These are phyloP conservation scores for Bipolaris oryzae DNA, from an alignment of 2,329 filamentous ascomycete genomes.

Conservation along the genomic window DNA sequence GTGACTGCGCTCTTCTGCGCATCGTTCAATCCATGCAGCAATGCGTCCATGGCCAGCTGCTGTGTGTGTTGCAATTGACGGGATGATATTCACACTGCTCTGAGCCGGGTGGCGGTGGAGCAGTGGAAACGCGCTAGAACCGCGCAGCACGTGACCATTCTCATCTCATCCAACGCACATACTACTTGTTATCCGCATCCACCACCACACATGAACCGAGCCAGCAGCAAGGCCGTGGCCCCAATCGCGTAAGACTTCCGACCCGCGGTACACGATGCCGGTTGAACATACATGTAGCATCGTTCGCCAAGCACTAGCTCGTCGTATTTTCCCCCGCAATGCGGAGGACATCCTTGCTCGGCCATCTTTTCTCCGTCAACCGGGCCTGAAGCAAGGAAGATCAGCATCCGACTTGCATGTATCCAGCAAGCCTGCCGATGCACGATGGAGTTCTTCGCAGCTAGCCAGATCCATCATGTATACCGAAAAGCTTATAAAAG, in stretches of 20 bases:
- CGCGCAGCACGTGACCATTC: constrained; percentile 7
- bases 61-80: constrained; percentile 13
- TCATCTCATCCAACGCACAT: no score
- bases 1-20: constrained; percentile 70
- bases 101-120: not conserved
- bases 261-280: not conserved
- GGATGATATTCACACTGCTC: not conserved
- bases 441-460: constrained; percentile 13
- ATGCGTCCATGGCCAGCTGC: constrained; percentile 54
- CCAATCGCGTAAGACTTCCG: constrained; percentile 14
- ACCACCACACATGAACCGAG: no score
- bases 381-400: constrained; percentile 23
- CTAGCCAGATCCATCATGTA: constrained; percentile 11
- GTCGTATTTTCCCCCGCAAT: constrained; percentile 17
- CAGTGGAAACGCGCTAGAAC: constrained; percentile 11
- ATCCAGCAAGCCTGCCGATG: constrained; percentile 21
- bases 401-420: constrained; percentile 21
- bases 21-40: constrained; percentile 67
- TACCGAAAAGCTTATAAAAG: constrained; percentile 15
- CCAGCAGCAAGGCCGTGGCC: not conserved
- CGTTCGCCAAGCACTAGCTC: constrained; percentile 11
- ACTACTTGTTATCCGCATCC: no score
- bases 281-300: not conserved
- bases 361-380: constrained; percentile 29
- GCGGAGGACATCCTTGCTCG: constrained; percentile 21